A percentile compares a stretch with the other conserved stretches of the same genome.
phyloP scores from a whole-genome alignment of 1,139 yeast genomes.

The Lodderomyces oxycetoniae region DNA sequence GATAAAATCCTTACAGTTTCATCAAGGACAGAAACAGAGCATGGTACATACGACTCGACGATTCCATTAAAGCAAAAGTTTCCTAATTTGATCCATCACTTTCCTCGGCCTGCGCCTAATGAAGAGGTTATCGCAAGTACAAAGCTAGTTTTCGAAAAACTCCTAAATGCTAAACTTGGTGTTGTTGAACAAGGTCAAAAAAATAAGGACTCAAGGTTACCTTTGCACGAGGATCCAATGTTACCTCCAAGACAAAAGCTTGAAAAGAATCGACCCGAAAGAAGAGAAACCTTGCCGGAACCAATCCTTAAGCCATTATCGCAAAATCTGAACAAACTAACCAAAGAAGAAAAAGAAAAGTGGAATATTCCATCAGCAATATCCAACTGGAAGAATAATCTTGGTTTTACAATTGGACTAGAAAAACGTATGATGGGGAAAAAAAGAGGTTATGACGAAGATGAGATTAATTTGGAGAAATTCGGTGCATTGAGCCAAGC shows the following conservation, averaged over 20 bases:
- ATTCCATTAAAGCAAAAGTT: constrained; percentile 37
- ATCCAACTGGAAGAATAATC: constrained; percentile 94
- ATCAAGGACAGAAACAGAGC: constrained; percentile 16
- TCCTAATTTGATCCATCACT: constrained; percentile 39
- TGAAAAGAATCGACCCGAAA: constrained; percentile 63
- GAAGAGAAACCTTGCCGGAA: constrained; percentile 47
- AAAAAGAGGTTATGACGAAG: background rate
- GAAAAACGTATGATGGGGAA: constrained; percentile 64
- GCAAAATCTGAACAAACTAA: constrained; percentile 34
- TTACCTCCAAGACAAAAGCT: constrained; percentile 77
- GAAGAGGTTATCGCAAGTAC: constrained; percentile 17
- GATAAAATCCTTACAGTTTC: constrained; percentile 1
- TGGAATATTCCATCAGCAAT: constrained; percentile 93
- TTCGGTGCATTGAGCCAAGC: constrained; percentile 68
- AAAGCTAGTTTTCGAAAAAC: constrained; percentile 19
- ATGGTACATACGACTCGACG: constrained; percentile 30
- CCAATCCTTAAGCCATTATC: constrained; percentile 28
- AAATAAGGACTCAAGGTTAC: background rate
- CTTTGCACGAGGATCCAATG: constrained; percentile 69
- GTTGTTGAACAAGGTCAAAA: background rate
- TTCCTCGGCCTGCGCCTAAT: constrained; percentile 35
- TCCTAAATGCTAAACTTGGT: constrained; percentile 21
- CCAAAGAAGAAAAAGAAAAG: constrained; percentile 69
- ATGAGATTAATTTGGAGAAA: constrained; percentile 47
- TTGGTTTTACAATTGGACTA: constrained; percentile 79